phyloP scores from a whole-genome alignment of 1,284 basidiomycete species.

The Hemileia vastatrix region DNA sequence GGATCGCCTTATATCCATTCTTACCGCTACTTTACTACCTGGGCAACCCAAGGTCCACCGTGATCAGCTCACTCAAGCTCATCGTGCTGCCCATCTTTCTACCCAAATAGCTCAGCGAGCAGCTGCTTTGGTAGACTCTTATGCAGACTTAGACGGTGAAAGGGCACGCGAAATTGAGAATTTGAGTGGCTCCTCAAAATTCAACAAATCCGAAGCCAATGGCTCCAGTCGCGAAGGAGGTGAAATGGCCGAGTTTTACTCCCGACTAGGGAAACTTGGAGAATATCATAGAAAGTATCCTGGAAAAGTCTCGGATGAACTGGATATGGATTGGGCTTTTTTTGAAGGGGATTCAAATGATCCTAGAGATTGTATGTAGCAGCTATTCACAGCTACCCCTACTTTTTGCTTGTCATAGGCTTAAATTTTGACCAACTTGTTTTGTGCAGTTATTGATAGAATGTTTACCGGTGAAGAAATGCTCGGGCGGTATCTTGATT shows the following conservation, averaged over 20 bases:
- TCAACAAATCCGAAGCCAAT: too few species aligned
- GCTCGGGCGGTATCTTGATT: slow-evolving; percentile 86
- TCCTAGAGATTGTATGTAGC: slow-evolving; percentile 50
- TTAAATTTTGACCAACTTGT: background rate
- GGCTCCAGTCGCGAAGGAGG: too few species aligned
- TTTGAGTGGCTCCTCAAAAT: background rate
- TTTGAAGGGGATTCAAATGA: slow-evolving; percentile 54
- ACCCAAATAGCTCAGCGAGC: slow-evolving; percentile 9
- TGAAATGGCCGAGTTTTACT: slow-evolving; percentile 86
- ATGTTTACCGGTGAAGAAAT: slow-evolving; percentile 92
- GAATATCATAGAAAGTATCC: slow-evolving; percentile 94
- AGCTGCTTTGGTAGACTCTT: slow-evolving; percentile 3
- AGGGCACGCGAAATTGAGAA: slow-evolving; percentile 12
- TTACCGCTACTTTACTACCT: slow-evolving; percentile 9
- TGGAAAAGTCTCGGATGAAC: slow-evolving; percentile 65
- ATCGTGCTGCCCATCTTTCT: slow-evolving; percentile 11
- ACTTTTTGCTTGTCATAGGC: background rate
- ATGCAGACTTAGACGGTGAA: slow-evolving; percentile 16
- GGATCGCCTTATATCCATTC: slow-evolving; percentile 12
- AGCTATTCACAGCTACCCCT: background rate
- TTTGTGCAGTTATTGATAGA: slow-evolving; percentile 61
- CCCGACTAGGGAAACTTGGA: slow-evolving; percentile 82
- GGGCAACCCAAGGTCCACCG: slow-evolving; percentile 11
- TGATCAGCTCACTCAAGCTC: slow-evolving; percentile 15
- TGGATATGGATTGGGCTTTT: slow-evolving; percentile 68